Conservation (phyloP, 768 basidiomycete genomes). For the Lactifluus hygrophoroides region DNA sequence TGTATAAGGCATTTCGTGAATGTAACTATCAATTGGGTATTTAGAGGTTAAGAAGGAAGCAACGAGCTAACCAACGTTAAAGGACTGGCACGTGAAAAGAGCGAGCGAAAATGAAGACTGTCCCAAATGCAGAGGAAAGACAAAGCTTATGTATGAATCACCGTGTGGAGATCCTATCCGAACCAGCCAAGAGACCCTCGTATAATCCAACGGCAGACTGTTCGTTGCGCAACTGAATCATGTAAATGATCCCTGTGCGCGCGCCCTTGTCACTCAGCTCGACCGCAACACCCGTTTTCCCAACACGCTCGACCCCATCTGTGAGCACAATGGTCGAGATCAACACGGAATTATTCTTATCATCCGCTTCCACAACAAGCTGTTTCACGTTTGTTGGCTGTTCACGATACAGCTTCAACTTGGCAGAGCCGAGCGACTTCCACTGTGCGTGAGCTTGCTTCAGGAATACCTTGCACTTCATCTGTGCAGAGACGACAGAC, state of each 20-base stretch:
- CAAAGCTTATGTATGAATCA: conserved; percentile 5
- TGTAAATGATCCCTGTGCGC: conserved; percentile 90
- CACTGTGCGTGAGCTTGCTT: conserved; percentile 96
- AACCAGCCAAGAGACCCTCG: conserved; percentile 78
- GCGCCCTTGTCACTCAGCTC: conserved; percentile 89
- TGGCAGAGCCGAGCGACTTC: conserved; percentile 88
- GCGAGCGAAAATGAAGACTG: background rate
- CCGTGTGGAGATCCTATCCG: conserved; percentile 47
- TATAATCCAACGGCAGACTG: conserved; percentile 76
- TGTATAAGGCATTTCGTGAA: background rate
- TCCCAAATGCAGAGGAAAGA: background rate
- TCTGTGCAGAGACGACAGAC: conserved; percentile 74
- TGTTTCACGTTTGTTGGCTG: conserved; percentile 88
- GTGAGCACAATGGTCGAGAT: conserved; percentile 95
- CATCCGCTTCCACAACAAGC: conserved; percentile 86
- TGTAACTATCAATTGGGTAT: conserved; percentile 15
- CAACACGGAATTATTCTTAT: conserved; percentile 62
- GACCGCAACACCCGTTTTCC: conserved; percentile 95
- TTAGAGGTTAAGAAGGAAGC: conserved; percentile 1
- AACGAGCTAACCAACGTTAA: conserved; percentile 4
- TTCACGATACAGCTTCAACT: conserved; percentile 80
- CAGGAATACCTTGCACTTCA: conserved; percentile 97
- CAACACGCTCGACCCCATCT: conserved; percentile 97
- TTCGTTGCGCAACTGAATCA: conserved; percentile 94
- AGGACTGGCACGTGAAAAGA: background rate